Conservation (phyloP, 768 basidiomycete genomes). For the Trametes punicea region DNA sequence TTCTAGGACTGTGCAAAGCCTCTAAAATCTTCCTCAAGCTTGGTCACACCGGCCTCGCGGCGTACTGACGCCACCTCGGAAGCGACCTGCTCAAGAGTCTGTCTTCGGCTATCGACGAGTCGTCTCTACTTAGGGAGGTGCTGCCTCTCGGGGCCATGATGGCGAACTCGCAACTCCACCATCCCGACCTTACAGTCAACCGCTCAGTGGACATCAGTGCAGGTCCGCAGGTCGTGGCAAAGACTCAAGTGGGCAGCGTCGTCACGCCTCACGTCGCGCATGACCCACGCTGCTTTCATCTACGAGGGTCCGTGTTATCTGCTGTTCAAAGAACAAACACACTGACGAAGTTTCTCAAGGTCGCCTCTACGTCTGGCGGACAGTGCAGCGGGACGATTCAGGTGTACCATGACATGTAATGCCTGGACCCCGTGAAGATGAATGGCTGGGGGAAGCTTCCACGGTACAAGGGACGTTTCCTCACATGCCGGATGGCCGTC, state of each 20-base stretch:
- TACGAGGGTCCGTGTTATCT: constrained; percentile 16
- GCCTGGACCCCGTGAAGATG: constrained; percentile 19
- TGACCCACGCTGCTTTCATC: constrained; percentile 25
- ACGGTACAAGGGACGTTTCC: constrained; percentile 6
- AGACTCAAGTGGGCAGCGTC: constrained; percentile 29
- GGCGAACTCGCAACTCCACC: constrained; percentile 2
- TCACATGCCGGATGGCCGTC: constrained; percentile 19
- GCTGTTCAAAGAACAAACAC: background rate
- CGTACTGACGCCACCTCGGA: constrained; percentile 27
- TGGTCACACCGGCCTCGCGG: constrained; percentile 34
- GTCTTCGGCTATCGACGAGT: background rate
- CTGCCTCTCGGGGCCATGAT: background rate
- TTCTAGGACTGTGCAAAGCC: constrained; percentile 23
- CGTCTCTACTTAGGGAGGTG: constrained; percentile 5
- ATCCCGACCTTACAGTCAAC: constrained; percentile 18
- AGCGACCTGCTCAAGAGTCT: background rate
- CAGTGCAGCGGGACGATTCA: constrained; percentile 14
- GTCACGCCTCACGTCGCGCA: constrained; percentile 28
- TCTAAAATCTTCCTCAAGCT: constrained; percentile 31
- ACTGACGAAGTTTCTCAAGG: constrained; percentile 4
- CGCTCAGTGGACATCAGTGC: constrained; percentile 21
- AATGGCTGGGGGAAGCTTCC: constrained; percentile 22
- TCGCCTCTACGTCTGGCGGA: constrained; percentile 20
- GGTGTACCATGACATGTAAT: constrained; percentile 20
- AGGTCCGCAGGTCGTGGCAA: constrained; percentile 38